Base-by-base conservation (phyloP, 2,329 filamentous ascomycete genomes). In the Colletotrichum tanaceti region DNA sequence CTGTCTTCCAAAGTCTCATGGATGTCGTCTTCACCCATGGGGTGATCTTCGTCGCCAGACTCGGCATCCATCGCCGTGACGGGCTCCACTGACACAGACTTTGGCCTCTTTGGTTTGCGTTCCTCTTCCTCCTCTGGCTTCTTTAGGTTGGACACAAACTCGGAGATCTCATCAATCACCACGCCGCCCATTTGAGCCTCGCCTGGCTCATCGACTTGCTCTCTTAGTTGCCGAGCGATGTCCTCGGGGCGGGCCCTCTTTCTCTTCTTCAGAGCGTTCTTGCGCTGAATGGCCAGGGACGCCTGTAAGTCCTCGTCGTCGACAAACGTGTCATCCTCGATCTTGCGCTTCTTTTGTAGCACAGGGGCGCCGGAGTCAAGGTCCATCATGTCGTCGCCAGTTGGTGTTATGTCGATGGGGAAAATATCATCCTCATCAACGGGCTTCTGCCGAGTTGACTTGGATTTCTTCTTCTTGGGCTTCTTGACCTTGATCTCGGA, bases 281-380 rank as follows among this genome's bases (percentile, higher is more conserved):
- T 88, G 73, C 96, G 86, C 79, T 97, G 94, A n/a, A 89, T 84
- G 1, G 95, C 92, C 41, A 99, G 85, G 4, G 91, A 92, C 32
- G 92, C 90, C 80, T 98, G 95, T 5, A 99, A 84, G 75, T 98
- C 94, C 49, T 98, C 95, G 72, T 99, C 96, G 72, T 98, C 96
- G 24, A 93, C 90, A 74, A 97, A 91, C 0, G 87, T 89, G 39
- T 89, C 84, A 38, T 93, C 86, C 13, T 91, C 86, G 13, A 86
- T 85, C 62, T 89, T 86, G 63, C 87, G 84, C 78, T 93, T 96
- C 75, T 87, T 90, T 70, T 80, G 80, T 13, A 80, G 73, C 5
- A 77, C 75, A 9, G 75, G 77, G 35, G 81, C 79, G n/a, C 80
- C 84, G 4, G 83, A 82, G 74, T 97, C 94, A 13, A 97, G 75